These are phyloP conservation scores for Fusarium lateritium DNA, from an alignment of 2,329 filamentous ascomycete species.

Conservation along the genomic window DNA sequence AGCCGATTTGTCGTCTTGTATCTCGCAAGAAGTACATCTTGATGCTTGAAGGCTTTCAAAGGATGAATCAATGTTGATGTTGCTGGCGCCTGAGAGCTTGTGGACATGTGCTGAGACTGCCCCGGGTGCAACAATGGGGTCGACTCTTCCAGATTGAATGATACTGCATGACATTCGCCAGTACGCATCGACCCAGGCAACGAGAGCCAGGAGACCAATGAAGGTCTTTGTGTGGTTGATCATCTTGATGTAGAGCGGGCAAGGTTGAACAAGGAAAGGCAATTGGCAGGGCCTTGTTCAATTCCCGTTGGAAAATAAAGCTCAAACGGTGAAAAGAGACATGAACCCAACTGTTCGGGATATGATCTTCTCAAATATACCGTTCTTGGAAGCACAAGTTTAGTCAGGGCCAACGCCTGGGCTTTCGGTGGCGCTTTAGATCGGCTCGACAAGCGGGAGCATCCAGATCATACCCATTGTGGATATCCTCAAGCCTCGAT, in stretches of 20 bases:
- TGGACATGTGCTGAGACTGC: slow-evolving; percentile 41
- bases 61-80: slow-evolving; percentile 32
- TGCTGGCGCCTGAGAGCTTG: slow-evolving; percentile 45
- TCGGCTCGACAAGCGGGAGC: background rate
- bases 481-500: slow-evolving; percentile 12
- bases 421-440: slow-evolving; percentile 3
- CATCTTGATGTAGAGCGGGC: slow-evolving; percentile 24
- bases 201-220: slow-evolving; percentile 26
- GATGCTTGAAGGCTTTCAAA: slow-evolving; percentile 40
- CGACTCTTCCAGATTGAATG: slow-evolving; percentile 43
- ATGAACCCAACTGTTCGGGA: slow-evolving; percentile 7
- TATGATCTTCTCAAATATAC: slow-evolving; percentile 35
- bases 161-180: slow-evolving; percentile 47
- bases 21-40: slow-evolving; percentile 44
- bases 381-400: background rate
- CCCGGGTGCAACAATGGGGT: slow-evolving; percentile 43
- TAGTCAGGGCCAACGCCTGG: slow-evolving; percentile 11
- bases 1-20: slow-evolving; percentile 45
- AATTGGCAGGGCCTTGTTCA: slow-evolving; percentile 23
- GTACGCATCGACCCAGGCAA: slow-evolving; percentile 33
- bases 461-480: slow-evolving; percentile 16
- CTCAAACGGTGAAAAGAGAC: slow-evolving; percentile 3
- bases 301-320: slow-evolving; percentile 9
- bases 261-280: slow-evolving; percentile 19
- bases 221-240: slow-evolving; percentile 17